These are phyloP conservation scores for Trifolium dubium DNA, from an alignment of 306 rosid genomes.

Conservation along the genomic window DNA sequence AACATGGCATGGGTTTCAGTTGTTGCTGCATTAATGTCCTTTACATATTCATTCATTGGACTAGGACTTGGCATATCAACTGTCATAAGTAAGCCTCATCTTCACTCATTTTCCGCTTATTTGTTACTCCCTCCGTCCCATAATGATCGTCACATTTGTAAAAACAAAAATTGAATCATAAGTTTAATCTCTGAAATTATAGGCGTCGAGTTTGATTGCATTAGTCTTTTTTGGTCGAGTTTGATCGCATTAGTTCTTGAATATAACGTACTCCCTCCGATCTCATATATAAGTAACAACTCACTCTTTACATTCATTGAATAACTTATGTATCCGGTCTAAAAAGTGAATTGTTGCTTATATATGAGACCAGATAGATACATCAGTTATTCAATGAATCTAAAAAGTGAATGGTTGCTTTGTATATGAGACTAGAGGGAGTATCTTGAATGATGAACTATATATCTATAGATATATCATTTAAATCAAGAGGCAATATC, in stretches of 20 bases:
- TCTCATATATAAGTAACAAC: no score
- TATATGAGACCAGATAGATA: no score
- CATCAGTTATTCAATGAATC: no score
- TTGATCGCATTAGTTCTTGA: neutral
- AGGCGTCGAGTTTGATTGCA: neutral
- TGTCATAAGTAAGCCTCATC: slow-evolving; percentile 50
- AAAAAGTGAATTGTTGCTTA: no score
- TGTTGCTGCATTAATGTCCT: slow-evolving; percentile 81
- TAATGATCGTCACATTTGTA: neutral
- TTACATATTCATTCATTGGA: slow-evolving; percentile 77
- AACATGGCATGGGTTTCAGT: slow-evolving; percentile 82
- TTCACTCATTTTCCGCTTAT: slow-evolving; percentile 12
- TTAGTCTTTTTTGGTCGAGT: neutral
- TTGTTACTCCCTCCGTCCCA: neutral
- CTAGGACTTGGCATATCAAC: slow-evolving; percentile 72
- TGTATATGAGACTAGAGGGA: no score
- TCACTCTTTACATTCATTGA: no score
- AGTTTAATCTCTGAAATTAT: neutral
- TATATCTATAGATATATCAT: no score
- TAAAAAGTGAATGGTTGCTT: no score
- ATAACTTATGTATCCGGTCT: no score
- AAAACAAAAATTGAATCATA: neutral
- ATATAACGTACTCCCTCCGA: neutral
- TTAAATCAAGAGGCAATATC: neutral
- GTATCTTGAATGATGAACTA: neutral